phyloP scores from a whole-genome alignment of 306 rosid species.

The Cicer judaicum region DNA sequence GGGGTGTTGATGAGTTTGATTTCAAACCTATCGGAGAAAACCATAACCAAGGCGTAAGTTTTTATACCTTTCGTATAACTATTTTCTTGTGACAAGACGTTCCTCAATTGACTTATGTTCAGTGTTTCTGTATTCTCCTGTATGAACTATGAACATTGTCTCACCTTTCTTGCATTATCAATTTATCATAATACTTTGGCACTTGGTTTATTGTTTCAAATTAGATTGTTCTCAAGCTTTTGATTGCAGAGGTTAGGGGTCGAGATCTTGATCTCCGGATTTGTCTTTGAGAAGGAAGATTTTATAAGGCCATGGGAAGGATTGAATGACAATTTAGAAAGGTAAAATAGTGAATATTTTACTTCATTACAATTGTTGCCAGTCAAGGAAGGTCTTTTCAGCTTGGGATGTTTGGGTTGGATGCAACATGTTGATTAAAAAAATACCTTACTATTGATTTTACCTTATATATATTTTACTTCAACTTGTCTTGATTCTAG shows the following conservation, averaged over 20 bases:
- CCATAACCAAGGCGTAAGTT: slow-evolving; percentile 67
- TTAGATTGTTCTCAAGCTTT: slow-evolving; percentile 34
- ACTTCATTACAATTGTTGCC: slow-evolving; percentile 28
- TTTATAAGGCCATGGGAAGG: slow-evolving; percentile 95
- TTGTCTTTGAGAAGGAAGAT: slow-evolving; percentile 82
- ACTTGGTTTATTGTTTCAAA: slow-evolving; percentile 33
- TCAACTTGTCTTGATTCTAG: slow-evolving; percentile 33
- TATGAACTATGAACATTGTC: slow-evolving; percentile 28
- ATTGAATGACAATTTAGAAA: slow-evolving; percentile 66
- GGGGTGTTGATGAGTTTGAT: slow-evolving; percentile 65
- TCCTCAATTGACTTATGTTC: slow-evolving; percentile 27
- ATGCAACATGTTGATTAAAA: slow-evolving; percentile 33
- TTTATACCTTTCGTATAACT: slow-evolving; percentile 34
- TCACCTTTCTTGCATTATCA: slow-evolving; percentile 34
- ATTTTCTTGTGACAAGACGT: slow-evolving; percentile 21
- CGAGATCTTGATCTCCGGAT: slow-evolving; percentile 83
- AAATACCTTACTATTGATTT: slow-evolving; percentile 18
- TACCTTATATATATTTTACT: slow-evolving; percentile 28
- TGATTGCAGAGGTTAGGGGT: slow-evolving; percentile 80
- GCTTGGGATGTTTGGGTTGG: slow-evolving; percentile 23
- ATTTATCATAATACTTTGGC: slow-evolving; percentile 7
- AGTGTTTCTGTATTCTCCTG: slow-evolving; percentile 19
- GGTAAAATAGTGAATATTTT: slow-evolving; percentile 53
- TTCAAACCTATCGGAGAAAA: slow-evolving; percentile 61
- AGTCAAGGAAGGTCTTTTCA: slow-evolving; percentile 33